These are phyloP conservation scores for Rhizophagus sp. DNA, from an alignment of 192 early-diverging fungal species.

Conservation along the genomic window DNA sequence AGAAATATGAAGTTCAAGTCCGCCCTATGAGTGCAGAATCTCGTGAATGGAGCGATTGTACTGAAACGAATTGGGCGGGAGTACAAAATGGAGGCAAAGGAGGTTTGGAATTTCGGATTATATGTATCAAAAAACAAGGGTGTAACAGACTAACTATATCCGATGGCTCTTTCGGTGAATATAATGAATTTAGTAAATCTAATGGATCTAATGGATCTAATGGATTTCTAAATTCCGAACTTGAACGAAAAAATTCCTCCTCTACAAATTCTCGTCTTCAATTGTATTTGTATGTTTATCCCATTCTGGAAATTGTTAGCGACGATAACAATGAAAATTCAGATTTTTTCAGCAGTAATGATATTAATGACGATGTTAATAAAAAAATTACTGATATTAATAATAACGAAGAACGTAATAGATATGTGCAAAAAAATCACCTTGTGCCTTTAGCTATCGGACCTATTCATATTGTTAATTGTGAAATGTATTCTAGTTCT, in stretches of 20 bases:
- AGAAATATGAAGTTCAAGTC: constrained; percentile 17
- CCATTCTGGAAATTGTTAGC: constrained; percentile 2
- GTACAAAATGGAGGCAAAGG: constrained; percentile 25
- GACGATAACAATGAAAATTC: background rate
- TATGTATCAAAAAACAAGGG: background rate
- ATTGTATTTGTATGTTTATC: constrained; percentile 17
- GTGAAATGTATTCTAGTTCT: background rate
- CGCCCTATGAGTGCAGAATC: constrained; percentile 20
- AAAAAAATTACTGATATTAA: background rate
- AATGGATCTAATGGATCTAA: background rate
- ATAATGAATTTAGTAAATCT: background rate
- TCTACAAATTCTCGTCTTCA: background rate
- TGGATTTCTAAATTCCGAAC: background rate
- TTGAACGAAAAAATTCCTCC: background rate
- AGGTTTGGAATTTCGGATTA: constrained; percentile 26
- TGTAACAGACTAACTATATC: background rate
- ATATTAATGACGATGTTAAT: background rate
- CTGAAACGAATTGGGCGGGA: constrained; percentile 21
- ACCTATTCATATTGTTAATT: constrained; percentile 9
- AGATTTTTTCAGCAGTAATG: too few species aligned
- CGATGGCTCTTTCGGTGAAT: background rate
- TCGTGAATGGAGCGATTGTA: constrained; percentile 27
- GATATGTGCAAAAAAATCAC: background rate
- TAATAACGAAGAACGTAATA: background rate
- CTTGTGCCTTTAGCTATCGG: constrained; percentile 30